Evolutionary conservation across 73 alveolate genomes (phyloP), one percentile per base, ranked within the genome.

Genomic region (Effrenium voratum): DNA sequence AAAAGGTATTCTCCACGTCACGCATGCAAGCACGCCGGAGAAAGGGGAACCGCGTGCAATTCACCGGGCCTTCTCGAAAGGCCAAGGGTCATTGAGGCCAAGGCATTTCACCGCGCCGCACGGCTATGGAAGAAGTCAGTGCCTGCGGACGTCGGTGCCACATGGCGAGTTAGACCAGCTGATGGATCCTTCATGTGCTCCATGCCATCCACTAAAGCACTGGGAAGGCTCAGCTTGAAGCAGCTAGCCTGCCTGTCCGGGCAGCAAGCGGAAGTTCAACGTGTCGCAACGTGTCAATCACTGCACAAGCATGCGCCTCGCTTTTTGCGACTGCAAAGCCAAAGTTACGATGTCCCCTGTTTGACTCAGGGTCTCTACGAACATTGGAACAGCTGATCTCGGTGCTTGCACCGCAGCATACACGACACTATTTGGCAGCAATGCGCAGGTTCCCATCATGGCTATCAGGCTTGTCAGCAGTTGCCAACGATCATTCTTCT

Each of bases 211-310:
- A 82, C 49, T 46, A 82, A 32, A 47, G 30, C 10, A 50, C 47
- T 5, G 0, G 92, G 92, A 47, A 82, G 72, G 32, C 92, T 49
- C 41, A 82, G 46, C 36, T 73, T 72, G 49, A 82, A 82, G 92
- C 92, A 82, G 34, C 49, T 47, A 19, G 73, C 92, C 34, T n/a
- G 73, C 92, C 92, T 82, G n/a, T n/a, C n/a, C n/a, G n/a, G n/a
- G n/a, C 50, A 34, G 92, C 60, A 80, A 28, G 30, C 75, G 34
- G 36, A 32, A 19, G 8, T 19, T 52, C 63, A 52, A 19, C 26
- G 19, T 52, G 8, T 19, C 8, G 63, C 19, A 8, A 8, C 63
- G 19, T 52, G 8, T 19, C 19, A 30, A 66, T 0, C 2, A 0
- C 43, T 66, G 2, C 10, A 66, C 0, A 30, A 66, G 40, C 16